Evolutionary conservation across 179 eudicot genomes (phyloP).

Genomic region (Patellifolia procumbens): DNA sequence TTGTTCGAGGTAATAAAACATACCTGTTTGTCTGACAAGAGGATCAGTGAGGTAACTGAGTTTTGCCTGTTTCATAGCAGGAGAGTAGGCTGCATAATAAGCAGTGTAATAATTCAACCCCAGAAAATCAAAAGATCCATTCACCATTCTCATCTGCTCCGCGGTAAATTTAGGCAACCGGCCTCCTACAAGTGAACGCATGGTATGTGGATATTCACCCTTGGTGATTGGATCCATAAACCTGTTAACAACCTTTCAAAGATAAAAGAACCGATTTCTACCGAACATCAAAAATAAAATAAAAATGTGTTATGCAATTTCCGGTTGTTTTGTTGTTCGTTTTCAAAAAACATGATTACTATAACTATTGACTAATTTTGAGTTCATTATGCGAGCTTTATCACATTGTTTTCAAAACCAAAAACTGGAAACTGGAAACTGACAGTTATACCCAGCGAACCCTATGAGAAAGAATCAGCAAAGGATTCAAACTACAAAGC

Average conservation of each 20-base stretch:
- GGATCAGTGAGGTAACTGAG: constrained; percentile 41
- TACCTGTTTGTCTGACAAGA: constrained; percentile 34
- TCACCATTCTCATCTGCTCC: constrained; percentile 38
- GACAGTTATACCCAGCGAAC: too few relatives aligned
- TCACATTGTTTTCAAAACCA: too few relatives aligned
- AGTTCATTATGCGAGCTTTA: too few relatives aligned
- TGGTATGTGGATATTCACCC: constrained; percentile 54
- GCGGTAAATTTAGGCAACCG: constrained; percentile 46
- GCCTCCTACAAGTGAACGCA: constrained; percentile 33
- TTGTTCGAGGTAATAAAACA: not conserved
- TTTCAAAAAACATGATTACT: too few relatives aligned
- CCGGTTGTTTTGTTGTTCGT: too few relatives aligned
- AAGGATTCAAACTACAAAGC: not conserved
- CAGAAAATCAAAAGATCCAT: constrained; percentile 56
- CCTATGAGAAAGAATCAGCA: not conserved
- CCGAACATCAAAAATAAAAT: not conserved
- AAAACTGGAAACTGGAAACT: too few relatives aligned
- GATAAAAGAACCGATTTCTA: not conserved
- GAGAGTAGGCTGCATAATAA: constrained; percentile 37
- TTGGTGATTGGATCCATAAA: constrained; percentile 45
- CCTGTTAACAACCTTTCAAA: constrained; percentile 33
- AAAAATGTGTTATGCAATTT: too few relatives aligned
- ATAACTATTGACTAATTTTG: too few relatives aligned
- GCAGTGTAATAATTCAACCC: constrained; percentile 63
- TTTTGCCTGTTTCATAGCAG: constrained; percentile 24